Conservation (phyloP, 805 yeast species). For the Saccharomycopsis schoenii region DNA sequence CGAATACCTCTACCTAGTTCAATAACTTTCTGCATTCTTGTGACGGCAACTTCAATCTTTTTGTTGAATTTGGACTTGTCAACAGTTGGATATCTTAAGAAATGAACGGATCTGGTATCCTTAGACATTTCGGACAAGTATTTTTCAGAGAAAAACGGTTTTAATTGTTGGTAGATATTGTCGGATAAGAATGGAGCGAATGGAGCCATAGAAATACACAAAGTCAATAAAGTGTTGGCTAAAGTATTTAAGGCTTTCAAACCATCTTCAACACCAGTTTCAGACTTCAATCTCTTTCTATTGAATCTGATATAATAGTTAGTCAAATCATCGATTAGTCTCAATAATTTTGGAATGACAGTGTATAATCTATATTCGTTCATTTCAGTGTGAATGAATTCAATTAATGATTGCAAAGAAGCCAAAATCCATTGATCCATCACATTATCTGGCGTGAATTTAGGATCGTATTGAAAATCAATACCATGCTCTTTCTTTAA, state of each 20-base stretch:
- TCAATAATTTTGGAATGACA: conserved; percentile 86
- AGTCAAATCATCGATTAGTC: conserved; percentile 87
- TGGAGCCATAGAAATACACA: conserved; percentile 96
- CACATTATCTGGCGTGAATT: conserved; percentile 63
- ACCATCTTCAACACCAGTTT: conserved; percentile 77
- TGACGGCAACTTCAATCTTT: conserved; percentile 76
- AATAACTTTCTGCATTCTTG: conserved; percentile 94
- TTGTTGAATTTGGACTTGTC: conserved; percentile 74
- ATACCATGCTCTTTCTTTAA: conserved; percentile 64
- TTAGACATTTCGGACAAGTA: conserved; percentile 39
- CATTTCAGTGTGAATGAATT: conserved; percentile 87
- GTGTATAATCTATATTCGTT: conserved; percentile 81
- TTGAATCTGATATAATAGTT: conserved; percentile 98
- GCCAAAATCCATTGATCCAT: conserved; percentile 98
- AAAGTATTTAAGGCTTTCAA: conserved; percentile 80
- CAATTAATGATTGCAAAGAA: conserved; percentile 84
- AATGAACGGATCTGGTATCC: conserved; percentile 83
- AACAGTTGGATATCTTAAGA: conserved; percentile 80
- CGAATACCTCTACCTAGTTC: conserved; percentile 94
- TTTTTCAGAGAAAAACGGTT: conserved; percentile 48
- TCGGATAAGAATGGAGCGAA: conserved; percentile 96
- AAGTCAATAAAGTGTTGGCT: conserved; percentile 79
- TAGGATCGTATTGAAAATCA: conserved; percentile 65
- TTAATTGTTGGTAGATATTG: conserved; percentile 71
- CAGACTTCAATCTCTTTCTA: conserved; percentile 97